Evolutionary conservation across 2,329 filamentous ascomycete genomes (phyloP).

Genomic region (Hymenoscyphus repandus): DNA sequence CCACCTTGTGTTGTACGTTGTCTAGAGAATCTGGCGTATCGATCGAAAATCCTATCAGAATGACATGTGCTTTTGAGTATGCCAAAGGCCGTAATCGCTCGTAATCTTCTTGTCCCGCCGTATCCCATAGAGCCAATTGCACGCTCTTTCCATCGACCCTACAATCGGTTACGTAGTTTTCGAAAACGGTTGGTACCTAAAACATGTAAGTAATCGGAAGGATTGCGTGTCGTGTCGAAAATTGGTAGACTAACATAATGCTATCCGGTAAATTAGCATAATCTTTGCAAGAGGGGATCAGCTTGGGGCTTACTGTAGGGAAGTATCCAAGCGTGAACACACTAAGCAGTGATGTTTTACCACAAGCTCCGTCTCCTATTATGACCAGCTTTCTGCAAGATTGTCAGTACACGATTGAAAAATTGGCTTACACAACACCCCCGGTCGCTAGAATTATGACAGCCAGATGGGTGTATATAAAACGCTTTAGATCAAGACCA

Average conservation of each 20-base stretch:
- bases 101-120: conserved; percentile 98
- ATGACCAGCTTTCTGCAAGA: conserved; percentile 81
- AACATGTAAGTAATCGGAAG: conserved; percentile 36
- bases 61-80: conserved; percentile 95
- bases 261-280: conserved; percentile 34
- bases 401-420: background rate
- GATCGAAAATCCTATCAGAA: conserved; percentile 91
- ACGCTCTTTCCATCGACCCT: conserved; percentile 98
- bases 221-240: background rate
- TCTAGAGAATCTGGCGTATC: conserved; percentile 94
- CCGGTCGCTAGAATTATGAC: too few species aligned
- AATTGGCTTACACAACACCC: background rate
- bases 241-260: conserved; percentile 38
- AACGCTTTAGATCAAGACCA: too few species aligned
- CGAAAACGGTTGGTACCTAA: conserved; percentile 93
- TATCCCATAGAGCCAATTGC: conserved; percentile 97
- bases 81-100: conserved; percentile 90
- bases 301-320: conserved; percentile 66
- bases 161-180: conserved; percentile 99
- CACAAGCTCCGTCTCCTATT: conserved; percentile 94
- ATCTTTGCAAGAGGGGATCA: conserved; percentile 27
- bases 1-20: conserved; percentile 94
- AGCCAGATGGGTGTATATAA: too few species aligned
- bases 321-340: conserved; percentile 98
- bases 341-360: conserved; percentile 94